A percentile compares a stretch with the other conserved stretches of the same genome.
phyloP scores from a whole-genome alignment of 306 rosid genomes.

The Trifolium fragiferum region DNA sequence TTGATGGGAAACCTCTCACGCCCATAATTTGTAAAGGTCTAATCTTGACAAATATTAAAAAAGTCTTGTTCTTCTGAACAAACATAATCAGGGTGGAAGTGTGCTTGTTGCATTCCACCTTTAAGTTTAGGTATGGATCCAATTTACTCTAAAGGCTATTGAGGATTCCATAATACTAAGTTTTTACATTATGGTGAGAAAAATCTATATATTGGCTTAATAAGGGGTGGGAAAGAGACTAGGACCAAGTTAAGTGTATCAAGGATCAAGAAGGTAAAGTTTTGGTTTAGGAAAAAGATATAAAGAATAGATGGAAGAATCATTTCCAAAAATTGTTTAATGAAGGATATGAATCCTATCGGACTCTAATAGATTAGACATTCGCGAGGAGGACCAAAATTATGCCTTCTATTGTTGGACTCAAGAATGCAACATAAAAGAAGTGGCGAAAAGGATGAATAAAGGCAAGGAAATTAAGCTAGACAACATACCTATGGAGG shows the following conservation, averaged over 20 bases:
- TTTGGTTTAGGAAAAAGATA: neutral
- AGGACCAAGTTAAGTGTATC: neutral
- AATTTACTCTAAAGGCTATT: too few species aligned
- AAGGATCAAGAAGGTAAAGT: neutral
- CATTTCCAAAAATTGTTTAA: neutral
- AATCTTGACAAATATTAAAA: too few species aligned
- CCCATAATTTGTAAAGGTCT: too few species aligned
- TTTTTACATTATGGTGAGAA: neutral
- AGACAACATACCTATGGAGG: neutral
- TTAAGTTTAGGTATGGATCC: too few species aligned
- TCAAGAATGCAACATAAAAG: neutral
- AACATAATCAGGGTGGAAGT: too few species aligned
- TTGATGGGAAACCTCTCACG: too few species aligned
- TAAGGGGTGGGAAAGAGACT: neutral
- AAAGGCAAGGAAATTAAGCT: neutral
- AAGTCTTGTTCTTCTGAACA: too few species aligned
- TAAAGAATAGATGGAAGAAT: neutral
- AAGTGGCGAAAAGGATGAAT: neutral
- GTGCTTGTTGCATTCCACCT: too few species aligned
- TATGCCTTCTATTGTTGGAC: neutral
- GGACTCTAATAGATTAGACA: neutral
- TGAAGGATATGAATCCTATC: neutral
- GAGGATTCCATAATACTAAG: neutral
- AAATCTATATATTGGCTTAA: neutral
- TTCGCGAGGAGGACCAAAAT: neutral